A percentile compares a stretch with the other conserved stretches of the same genome.
phyloP scores from a whole-genome alignment of 2,329 filamentous ascomycete genomes.

The Zalaria obscura region DNA sequence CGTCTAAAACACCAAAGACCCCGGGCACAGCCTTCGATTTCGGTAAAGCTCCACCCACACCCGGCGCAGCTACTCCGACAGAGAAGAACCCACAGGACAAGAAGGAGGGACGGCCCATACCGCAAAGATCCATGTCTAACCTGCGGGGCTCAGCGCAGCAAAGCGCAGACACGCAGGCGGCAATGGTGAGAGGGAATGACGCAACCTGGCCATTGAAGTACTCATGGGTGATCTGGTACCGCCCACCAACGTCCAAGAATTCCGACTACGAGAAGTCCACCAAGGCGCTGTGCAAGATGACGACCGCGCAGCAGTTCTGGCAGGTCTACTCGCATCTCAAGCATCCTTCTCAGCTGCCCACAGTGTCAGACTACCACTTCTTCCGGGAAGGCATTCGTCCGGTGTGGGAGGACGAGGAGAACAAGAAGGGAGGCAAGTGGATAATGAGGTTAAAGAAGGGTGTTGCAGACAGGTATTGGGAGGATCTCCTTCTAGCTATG shows the following conservation, averaged over 20 bases:
- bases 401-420: conserved; percentile 97
- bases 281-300: conserved; percentile 68
- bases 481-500: conserved; percentile 79
- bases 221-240: conserved; percentile 94
- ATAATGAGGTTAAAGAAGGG: conserved; percentile 95
- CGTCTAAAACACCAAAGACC: conserved; percentile 76
- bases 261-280: conserved; percentile 98
- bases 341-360: conserved; percentile 71
- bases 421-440: conserved; percentile 94
- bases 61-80: conserved; percentile 34
- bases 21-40: conserved; percentile 69
- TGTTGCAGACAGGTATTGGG: conserved; percentile 92
- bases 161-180: conserved; percentile 7
- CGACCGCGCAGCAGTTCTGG: conserved; percentile 83
- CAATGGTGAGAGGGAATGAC: conserved; percentile 21
- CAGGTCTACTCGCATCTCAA: conserved; percentile 78
- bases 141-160: conserved; percentile 6
- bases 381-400: conserved; percentile 94
- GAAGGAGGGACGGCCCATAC: conserved; percentile 13
- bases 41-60: conserved; percentile 39
- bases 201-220: conserved; percentile 50
- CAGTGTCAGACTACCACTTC: conserved; percentile 94
- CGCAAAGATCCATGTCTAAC: conserved; percentile 4
- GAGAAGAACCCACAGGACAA: conserved; percentile 50
- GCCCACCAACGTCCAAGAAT: conserved; percentile 90